phyloP scores from a whole-genome alignment of 495 filamentous ascomycete species.

The Hypoxylon lienhwacheense region DNA sequence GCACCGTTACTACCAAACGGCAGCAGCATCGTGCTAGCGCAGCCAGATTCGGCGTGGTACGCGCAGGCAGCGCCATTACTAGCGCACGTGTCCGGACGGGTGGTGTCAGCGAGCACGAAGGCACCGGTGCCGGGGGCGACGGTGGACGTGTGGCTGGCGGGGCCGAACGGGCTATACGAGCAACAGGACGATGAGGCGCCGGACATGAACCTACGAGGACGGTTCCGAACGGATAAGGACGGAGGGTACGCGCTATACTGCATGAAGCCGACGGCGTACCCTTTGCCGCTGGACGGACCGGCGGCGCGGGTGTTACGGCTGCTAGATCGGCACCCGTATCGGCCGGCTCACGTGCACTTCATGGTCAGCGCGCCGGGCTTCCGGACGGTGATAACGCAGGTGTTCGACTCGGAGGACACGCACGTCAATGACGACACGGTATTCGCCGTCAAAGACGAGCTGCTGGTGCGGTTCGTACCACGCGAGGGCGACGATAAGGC shows the following conservation, averaged over 20 bases:
- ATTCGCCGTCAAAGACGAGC: constrained; percentile 76
- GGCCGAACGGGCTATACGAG: constrained; percentile 78
- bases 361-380: constrained; percentile 53
- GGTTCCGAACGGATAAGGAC: constrained; percentile 65
- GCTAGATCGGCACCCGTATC: constrained; percentile 68
- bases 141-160: constrained; percentile 78
- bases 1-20: constrained; percentile 66
- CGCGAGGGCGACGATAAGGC: constrained; percentile 62
- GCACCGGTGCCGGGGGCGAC: constrained; percentile 62
- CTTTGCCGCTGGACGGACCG: constrained; percentile 68
- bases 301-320: constrained; percentile 54
- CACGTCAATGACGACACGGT: constrained; percentile 68
- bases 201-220: constrained; percentile 74
- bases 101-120: constrained; percentile 59
- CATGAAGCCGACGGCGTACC: constrained; percentile 70
- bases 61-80: constrained; percentile 55
- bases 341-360: constrained; percentile 80
- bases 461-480: constrained; percentile 67
- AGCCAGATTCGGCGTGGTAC: constrained; percentile 39
- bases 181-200: constrained; percentile 72
- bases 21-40: constrained; percentile 56
- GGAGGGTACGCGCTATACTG: constrained; percentile 70
- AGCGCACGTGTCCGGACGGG: constrained; percentile 63
- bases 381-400: constrained; percentile 67
- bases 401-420: constrained; percentile 68